phyloP scores from a whole-genome alignment of 2,329 filamentous ascomycete species.

The Colletotrichum sp. region DNA sequence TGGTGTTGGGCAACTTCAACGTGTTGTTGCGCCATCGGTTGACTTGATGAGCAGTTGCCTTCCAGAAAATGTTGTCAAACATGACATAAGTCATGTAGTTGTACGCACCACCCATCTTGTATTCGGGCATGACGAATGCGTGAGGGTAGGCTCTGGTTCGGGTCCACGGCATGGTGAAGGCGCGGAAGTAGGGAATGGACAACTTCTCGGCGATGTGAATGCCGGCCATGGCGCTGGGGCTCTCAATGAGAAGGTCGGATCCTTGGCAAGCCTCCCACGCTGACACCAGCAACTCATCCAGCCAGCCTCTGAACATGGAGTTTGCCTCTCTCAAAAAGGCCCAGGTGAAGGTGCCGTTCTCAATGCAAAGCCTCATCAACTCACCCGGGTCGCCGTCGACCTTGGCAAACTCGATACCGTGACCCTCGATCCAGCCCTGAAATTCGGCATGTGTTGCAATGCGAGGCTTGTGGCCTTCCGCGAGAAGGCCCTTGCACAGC shows the following conservation, averaged over 20 bases:
- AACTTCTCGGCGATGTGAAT: conserved; percentile 97
- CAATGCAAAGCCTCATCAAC: conserved; percentile 94
- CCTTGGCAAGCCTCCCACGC: conserved; percentile 86
- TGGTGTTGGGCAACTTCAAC: conserved; percentile 80
- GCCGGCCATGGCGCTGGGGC: conserved; percentile 94
- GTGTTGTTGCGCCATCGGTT: conserved; percentile 90
- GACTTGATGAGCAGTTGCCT: conserved; percentile 86
- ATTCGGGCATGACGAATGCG: conserved; percentile 90
- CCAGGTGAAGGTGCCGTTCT: conserved; percentile 96
- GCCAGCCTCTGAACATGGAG: conserved; percentile 89
- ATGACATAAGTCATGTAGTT: conserved; percentile 96
- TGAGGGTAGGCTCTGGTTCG: conserved; percentile 94
- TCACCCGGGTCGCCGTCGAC: conserved; percentile 92
- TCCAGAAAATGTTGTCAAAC: conserved; percentile 98
- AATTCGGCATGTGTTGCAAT: conserved; percentile 96
- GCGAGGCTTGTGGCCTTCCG: conserved; percentile 82
- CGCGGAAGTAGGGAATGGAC: conserved; percentile 92
- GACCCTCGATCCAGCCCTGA: conserved; percentile 84
- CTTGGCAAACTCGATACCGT: conserved; percentile 90
- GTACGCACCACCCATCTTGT: conserved; percentile 94
- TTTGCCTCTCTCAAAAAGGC: conserved; percentile 90
- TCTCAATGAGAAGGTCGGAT: conserved; percentile 91
- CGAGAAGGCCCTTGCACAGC: conserved; percentile 86
- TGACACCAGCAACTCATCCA: conserved; percentile 84
- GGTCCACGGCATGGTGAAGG: conserved; percentile 99